phyloP scores from a whole-genome alignment of 2,329 filamentous ascomycete species.

The Helicocarpus griseus region DNA sequence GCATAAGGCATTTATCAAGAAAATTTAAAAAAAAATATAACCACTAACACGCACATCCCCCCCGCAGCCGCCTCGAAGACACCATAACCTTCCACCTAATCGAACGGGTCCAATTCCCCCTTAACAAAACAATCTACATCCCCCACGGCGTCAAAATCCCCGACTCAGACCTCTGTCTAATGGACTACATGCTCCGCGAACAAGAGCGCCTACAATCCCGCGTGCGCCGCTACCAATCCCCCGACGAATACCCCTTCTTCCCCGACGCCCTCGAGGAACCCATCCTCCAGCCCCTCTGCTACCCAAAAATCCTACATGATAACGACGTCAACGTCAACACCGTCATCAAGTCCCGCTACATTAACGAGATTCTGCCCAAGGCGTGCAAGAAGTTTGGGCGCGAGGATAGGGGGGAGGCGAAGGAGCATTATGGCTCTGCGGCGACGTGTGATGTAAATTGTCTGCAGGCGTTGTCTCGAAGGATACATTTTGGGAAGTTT shows the following conservation, averaged over 20 bases:
- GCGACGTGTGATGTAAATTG: slow-evolving; percentile 86
- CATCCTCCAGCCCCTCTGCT: slow-evolving; percentile 78
- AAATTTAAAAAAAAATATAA: not conserved
- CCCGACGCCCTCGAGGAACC: slow-evolving; percentile 67
- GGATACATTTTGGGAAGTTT: slow-evolving; percentile 97
- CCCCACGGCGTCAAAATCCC: slow-evolving; percentile 74
- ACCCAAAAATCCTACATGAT: slow-evolving; percentile 75
- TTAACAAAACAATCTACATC: slow-evolving; percentile 79
- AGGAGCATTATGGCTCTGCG: slow-evolving; percentile 91
- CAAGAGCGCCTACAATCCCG: slow-evolving; percentile 86
- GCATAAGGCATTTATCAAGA: no score
- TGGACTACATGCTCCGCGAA: slow-evolving; percentile 88
- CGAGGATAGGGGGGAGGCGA: slow-evolving; percentile 69
- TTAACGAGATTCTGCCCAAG: slow-evolving; percentile 68
- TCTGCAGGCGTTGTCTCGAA: slow-evolving; percentile 76
- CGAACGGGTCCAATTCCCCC: slow-evolving; percentile 92
- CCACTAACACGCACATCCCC: not conserved
- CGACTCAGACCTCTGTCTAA: slow-evolving; percentile 62
- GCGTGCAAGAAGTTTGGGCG: slow-evolving; percentile 65
- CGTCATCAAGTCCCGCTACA: slow-evolving; percentile 78
- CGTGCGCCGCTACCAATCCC: slow-evolving; percentile 88
- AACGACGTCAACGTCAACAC: slow-evolving; percentile 88
- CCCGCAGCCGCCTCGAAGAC: slow-evolving; percentile 76
- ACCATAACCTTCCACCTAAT: slow-evolving; percentile 97
- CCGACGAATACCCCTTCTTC: slow-evolving; percentile 97